Evolutionary conservation across 345 rosid species (phyloP).

Genomic region (Lepidium didymum): DNA sequence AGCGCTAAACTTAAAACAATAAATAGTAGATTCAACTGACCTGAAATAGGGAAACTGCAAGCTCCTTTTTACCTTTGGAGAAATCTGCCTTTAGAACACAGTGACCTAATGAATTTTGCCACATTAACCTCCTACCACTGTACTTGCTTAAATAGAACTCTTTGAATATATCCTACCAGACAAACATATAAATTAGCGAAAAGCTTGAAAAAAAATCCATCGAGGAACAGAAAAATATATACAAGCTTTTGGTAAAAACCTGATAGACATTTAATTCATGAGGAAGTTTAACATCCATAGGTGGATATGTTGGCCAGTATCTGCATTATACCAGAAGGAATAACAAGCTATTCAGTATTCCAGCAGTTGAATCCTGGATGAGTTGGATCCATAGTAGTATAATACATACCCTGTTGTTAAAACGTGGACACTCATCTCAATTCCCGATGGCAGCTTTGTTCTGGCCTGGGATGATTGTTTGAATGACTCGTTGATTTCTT

Average conservation of each 20-base stretch:
- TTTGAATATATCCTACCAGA: constrained; percentile 82
- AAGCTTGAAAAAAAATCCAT: background rate
- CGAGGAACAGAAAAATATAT: background rate
- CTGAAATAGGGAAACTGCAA: constrained; percentile 97
- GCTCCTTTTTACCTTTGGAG: constrained; percentile 87
- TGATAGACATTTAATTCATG: constrained; percentile 96
- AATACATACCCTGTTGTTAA: constrained; percentile 78
- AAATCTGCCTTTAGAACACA: constrained; percentile 94
- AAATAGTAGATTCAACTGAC: constrained; percentile 32
- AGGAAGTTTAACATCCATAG: constrained; percentile 98
- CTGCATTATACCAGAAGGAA: constrained; percentile 39
- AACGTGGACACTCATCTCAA: constrained; percentile 98
- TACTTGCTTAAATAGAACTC: constrained; percentile 96
- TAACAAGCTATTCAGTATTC: background rate
- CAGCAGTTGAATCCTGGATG: background rate
- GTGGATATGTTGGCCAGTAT: constrained; percentile 99
- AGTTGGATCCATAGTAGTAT: background rate
- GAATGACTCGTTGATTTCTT: constrained; percentile 96
- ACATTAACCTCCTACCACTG: constrained; percentile 97
- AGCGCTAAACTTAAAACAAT: background rate
- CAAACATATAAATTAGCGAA: background rate
- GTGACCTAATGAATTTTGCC: constrained; percentile 95
- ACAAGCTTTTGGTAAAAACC: constrained; percentile 40
- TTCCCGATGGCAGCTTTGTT: constrained; percentile 90
- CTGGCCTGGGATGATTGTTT: constrained; percentile 96